A percentile compares a stretch with the other conserved stretches of the same genome.
These are phyloP conservation scores for Alternaria sp. DNA, from an alignment of 2,329 filamentous ascomycete genomes.

Conservation along the genomic window DNA sequence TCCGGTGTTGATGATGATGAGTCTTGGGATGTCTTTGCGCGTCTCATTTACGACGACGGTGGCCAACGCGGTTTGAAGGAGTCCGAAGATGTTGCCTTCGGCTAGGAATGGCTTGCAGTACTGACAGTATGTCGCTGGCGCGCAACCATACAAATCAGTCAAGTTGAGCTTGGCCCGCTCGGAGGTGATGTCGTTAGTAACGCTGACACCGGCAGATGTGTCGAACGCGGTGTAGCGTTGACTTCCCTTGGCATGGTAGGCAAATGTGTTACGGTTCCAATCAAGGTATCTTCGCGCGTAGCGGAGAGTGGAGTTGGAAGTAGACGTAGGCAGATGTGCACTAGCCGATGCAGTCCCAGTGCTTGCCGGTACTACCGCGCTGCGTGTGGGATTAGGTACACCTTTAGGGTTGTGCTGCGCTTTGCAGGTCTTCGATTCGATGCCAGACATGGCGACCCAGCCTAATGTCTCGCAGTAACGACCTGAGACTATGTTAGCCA, in stretches of 20 bases:
- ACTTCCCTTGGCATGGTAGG: constrained; percentile 65
- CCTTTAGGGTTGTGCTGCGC: constrained; percentile 48
- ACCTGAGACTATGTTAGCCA: constrained; percentile 32
- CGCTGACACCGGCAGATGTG: constrained; percentile 53
- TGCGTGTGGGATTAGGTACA: constrained; percentile 52
- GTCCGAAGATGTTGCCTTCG: constrained; percentile 61
- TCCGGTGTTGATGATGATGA: constrained; percentile 68
- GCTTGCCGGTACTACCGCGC: constrained; percentile 35
- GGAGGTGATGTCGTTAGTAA: constrained; percentile 59
- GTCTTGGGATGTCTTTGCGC: constrained; percentile 58
- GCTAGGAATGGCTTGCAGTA: constrained; percentile 61
- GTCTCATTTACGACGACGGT: constrained; percentile 60
- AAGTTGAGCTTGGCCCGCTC: constrained; percentile 62
- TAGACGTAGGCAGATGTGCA: constrained; percentile 45
- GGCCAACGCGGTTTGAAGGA: constrained; percentile 60
- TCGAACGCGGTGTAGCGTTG: constrained; percentile 56
- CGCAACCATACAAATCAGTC: constrained; percentile 64
- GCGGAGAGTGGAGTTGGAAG: constrained; percentile 40
- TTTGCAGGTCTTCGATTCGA: constrained; percentile 57
- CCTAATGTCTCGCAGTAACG: constrained; percentile 73
- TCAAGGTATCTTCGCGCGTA: constrained; percentile 70
- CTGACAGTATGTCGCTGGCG: constrained; percentile 65
- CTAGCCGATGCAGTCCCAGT: constrained; percentile 33
- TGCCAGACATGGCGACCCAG: constrained; percentile 69
- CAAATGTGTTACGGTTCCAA: constrained; percentile 71